These are phyloP conservation scores for Mycena leptocephala DNA, from an alignment of 768 basidiomycete species.

Conservation along the genomic window DNA sequence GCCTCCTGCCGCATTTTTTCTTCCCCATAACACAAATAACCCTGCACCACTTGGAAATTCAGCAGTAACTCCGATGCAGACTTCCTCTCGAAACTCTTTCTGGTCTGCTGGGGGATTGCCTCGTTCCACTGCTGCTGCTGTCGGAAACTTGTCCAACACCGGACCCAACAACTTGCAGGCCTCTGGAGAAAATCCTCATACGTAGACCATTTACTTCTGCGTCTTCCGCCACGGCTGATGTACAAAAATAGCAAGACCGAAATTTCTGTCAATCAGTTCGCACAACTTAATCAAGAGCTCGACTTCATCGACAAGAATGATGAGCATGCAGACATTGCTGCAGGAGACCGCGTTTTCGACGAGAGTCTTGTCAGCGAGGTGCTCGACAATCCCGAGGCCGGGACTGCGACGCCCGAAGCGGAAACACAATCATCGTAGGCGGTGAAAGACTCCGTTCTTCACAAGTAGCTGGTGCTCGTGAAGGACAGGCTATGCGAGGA, in stretches of 20 bases:
- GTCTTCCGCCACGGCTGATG: too few species aligned
- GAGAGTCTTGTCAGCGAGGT: conserved; percentile 11
- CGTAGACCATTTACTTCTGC: too few species aligned
- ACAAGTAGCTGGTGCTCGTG: neutral
- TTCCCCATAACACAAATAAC: too few species aligned
- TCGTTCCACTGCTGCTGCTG: too few species aligned
- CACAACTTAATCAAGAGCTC: neutral
- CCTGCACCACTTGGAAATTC: too few species aligned
- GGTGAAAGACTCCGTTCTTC: neutral
- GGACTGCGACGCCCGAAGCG: neutral
- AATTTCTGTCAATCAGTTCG: neutral
- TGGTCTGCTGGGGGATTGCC: too few species aligned
- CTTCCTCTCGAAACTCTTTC: too few species aligned
- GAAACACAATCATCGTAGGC: neutral
- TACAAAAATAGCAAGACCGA: neutral
- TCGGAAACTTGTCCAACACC: too few species aligned
- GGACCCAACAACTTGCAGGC: too few species aligned
- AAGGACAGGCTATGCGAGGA: neutral
- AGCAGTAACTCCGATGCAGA: too few species aligned
- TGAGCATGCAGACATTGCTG: conserved; percentile 23
- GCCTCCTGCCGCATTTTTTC: too few species aligned
- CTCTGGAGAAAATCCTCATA: too few species aligned
- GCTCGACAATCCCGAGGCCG: neutral
- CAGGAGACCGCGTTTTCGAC: neutral
- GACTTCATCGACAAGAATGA: conserved; percentile 13